Base-by-base conservation (phyloP, 306 rosid genomes). In the Carpinus fangiana region DNA sequence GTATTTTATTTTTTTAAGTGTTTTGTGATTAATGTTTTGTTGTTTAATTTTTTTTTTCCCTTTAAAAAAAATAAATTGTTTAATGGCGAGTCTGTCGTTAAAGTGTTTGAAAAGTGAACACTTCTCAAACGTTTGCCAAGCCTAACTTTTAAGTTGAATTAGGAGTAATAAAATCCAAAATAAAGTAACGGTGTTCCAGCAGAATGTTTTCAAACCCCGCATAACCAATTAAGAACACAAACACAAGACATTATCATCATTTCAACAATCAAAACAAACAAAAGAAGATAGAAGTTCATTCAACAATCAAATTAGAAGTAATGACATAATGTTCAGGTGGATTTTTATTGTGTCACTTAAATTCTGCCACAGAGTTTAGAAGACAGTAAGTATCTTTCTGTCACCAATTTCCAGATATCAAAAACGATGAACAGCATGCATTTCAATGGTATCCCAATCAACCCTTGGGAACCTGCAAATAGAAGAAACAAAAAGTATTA, bases 341-440 rank as follows among this genome's bases (percentile, higher is more conserved):
- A 73, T 47, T 73, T 88, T 88, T 86, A 90, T 90, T 90, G 78
- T 45, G 50, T 70, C 81, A 81, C 60, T 78, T 53, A 46, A 72
- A 55, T 20, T 70, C 82, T 84, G 87, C 72, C 81, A 82, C 70
- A 79, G 87, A 82, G 51, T 51, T 74, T 76, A 65, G 65, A 72
- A 65, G 82, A 80, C 84, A 82, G 86, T 71, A 80, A 82, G 86
- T 71, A 80, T 73, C 72, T 28, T 79, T 74, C 85, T 60, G 82
- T 79, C 77, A 60, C 76, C 61, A 77, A 71, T 82, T 68, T 73
- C 68, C 73, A 61, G 67, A 72, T 73, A 72, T 76, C 8, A 62
- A 84, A 78, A 84, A 73, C 68, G 78, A 82, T 70, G 66, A 78
- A 72, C 72, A 75, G 53, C 36, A 60, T 60, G 77, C 76, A 65